phyloP scores from a whole-genome alignment of 495 filamentous ascomycete genomes.

The Daldinia loculata region DNA sequence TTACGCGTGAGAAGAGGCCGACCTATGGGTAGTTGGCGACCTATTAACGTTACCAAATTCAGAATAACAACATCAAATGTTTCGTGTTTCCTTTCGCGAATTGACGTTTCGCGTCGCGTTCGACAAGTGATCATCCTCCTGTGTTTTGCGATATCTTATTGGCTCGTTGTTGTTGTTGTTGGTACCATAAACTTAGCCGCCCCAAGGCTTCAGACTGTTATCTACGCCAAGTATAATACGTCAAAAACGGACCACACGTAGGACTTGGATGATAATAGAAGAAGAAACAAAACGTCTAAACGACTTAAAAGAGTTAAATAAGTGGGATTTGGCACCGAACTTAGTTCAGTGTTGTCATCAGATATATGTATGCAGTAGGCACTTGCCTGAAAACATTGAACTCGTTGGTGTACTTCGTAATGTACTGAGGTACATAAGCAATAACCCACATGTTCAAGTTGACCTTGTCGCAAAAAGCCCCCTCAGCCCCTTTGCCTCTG shows the following conservation, averaged over 20 bases:
- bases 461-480: not conserved
- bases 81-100: constrained; percentile 32
- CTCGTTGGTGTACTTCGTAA: not conserved
- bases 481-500: not conserved
- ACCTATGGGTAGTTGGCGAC: not conserved
- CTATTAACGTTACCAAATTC: constrained; percentile 4
- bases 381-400: not conserved
- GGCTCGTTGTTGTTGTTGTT: constrained; percentile 17
- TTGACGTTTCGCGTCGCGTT: constrained; percentile 43
- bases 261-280: not conserved
- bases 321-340: not conserved
- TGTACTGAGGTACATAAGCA: no score
- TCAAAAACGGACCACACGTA: not conserved
- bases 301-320: not conserved
- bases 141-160: constrained; percentile 26
- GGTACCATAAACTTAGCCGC: constrained; percentile 33
- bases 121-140: constrained; percentile 14
- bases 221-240: not conserved
- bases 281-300: not conserved
- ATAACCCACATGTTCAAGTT: no score
- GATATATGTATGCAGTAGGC: not conserved
- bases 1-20: constrained; percentile 7
- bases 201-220: constrained; percentile 8
- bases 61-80: constrained; percentile 12
- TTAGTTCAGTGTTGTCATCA: not conserved